Base-by-base conservation (phyloP, 345 rosid genomes). In the Pelargonium nanum region DNA sequence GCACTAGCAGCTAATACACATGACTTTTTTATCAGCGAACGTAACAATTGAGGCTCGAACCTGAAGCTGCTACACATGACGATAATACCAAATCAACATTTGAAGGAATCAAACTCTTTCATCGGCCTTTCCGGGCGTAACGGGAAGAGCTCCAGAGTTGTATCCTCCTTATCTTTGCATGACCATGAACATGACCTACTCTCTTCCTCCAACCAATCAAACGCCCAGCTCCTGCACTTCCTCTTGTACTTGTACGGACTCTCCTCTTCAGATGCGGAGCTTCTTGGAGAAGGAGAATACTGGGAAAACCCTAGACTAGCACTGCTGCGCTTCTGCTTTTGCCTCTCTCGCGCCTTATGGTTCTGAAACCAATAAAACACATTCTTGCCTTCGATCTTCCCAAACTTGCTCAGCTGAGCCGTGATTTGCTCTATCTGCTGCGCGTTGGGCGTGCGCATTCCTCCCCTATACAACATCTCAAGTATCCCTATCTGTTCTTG, bases 321-420 rank as follows among this genome's bases (percentile, higher is more conserved):
- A 6, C 16, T 12, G 15, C 15, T 12, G 48, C 48, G 48, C 48
- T 40, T 40, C 48, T 4, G 48, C 16, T 45, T 55, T 19, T 55
- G 56, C 54, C 64, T 34, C 24, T 63, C 68, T 59, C 65, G 61
- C n/a, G 71, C 66, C 58, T 68, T 67, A 8, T 67, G 70, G 50
- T 67, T 67, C 48, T 68, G 71, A 62, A 68, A 68, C 71, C 66
- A 68, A 52, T 61, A 67, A 23, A 59, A 67, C n/a, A 67, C 70
- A 55, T 67, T 67, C 65, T 60, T 67, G 20, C 60, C 65, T 67
- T 67, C 65, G 20, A 67, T 67, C 60, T 60, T 60, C 20, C 65
- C 65, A 25, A 59, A 55, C 59, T 57, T 57, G 23, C 65, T 56
- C 3, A 68, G 61, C 25, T 55, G 28, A n/a, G 44, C 22, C 40